Evolutionary conservation across 768 basidiomycete genomes (phyloP).

Genomic region (Rubroboletus pulcherrimus): DNA sequence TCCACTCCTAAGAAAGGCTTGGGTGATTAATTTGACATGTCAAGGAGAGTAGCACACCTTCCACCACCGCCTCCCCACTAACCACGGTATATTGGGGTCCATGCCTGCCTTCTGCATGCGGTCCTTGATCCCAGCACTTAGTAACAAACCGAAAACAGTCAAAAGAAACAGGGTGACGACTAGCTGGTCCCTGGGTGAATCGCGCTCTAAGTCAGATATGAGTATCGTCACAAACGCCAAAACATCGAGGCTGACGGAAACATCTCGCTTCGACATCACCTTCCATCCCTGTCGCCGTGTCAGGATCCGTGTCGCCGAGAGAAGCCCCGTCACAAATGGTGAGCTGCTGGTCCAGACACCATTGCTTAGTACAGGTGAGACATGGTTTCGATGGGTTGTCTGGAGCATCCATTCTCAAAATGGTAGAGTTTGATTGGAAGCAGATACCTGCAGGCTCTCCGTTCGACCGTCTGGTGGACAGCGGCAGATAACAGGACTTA

Average conservation of each 20-base stretch:
- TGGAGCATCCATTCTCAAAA: conserved; percentile 74
- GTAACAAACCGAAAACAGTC: conserved; percentile 79
- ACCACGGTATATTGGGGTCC: conserved; percentile 60
- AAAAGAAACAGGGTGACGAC: conserved; percentile 89
- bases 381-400: conserved; percentile 89
- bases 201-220: conserved; percentile 61
- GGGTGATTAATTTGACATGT: conserved; percentile 19
- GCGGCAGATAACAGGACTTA: conserved; percentile 27
- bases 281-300: conserved; percentile 91
- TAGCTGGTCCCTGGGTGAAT: conserved; percentile 92
- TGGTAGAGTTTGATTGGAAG: conserved; percentile 82
- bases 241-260: conserved; percentile 69
- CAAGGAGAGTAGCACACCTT: conserved; percentile 51
- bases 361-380: conserved; percentile 89
- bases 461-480: conserved; percentile 1
- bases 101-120: conserved; percentile 79
- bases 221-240: conserved; percentile 29
- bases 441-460: conserved; percentile 67
- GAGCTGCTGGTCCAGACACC: conserved; percentile 91
- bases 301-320: conserved; percentile 84
- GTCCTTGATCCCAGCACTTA: conserved; percentile 80
- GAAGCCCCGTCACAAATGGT: conserved; percentile 77
- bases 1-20: conserved; percentile 28
- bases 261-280: conserved; percentile 95
- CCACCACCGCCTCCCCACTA: conserved; percentile 72